Percentiles rank a stretch among this genome's conserved stretches.
Conservation (phyloP, 1,139 yeast species). For the Scheffersomyces quercinus region DNA sequence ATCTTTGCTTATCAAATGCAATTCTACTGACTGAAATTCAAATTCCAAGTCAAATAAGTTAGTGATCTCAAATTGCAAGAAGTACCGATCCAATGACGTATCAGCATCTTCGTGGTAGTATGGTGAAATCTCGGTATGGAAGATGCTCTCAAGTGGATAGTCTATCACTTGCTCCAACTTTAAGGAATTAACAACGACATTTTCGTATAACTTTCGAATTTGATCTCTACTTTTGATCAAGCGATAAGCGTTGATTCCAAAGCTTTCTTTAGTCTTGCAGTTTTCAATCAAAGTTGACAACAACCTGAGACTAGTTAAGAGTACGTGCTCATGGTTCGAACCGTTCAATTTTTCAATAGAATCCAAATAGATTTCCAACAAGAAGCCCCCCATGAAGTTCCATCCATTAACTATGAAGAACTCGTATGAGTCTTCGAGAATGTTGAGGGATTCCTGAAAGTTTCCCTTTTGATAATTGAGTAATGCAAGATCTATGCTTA, state of each 20-base stretch:
- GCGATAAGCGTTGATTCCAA: slow-evolving; percentile 34
- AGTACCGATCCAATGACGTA: slow-evolving; percentile 20
- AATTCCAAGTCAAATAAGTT: slow-evolving; percentile 31
- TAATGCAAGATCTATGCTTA: slow-evolving; percentile 81
- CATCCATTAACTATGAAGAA: slow-evolving; percentile 71
- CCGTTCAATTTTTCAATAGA: slow-evolving; percentile 55
- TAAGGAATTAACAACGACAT: slow-evolving; percentile 21
- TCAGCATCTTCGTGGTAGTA: slow-evolving; percentile 24
- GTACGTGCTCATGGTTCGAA: slow-evolving; percentile 16
- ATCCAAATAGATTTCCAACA: slow-evolving; percentile 65
- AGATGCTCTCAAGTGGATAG: slow-evolving; percentile 32
- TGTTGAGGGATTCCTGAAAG: slow-evolving; percentile 60
- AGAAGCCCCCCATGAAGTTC: slow-evolving; percentile 65
- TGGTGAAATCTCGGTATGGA: slow-evolving; percentile 27
- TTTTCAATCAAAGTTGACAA: slow-evolving; percentile 29
- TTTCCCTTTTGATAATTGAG: slow-evolving; percentile 60
- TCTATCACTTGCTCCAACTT: slow-evolving; percentile 18
- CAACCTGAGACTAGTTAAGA: slow-evolving; percentile 35
- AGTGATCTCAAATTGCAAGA: slow-evolving; percentile 21
- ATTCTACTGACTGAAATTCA: slow-evolving; percentile 18
- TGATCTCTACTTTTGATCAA: slow-evolving; percentile 21
- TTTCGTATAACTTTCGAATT: slow-evolving; percentile 22
- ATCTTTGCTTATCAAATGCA: slow-evolving; percentile 18
- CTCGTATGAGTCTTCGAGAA: slow-evolving; percentile 67
- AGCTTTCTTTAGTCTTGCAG: slow-evolving; percentile 10